These are phyloP conservation scores for Beverwykella pulmonaria DNA, from an alignment of 495 filamentous ascomycete species.

Conservation along the genomic window DNA sequence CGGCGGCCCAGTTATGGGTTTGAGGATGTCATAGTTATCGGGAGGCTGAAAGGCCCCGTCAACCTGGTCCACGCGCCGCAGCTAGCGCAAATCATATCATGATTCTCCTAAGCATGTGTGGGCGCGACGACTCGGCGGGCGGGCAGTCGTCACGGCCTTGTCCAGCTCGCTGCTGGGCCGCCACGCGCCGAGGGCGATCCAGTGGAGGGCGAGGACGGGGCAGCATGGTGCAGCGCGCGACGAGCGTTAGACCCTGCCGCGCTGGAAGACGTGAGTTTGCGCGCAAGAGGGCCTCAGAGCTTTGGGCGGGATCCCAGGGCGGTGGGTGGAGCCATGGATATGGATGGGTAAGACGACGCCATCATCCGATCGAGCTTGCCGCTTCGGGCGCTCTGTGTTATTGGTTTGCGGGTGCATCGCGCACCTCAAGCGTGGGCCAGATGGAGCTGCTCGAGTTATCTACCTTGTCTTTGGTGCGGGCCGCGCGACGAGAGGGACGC, in stretches of 20 bases:
- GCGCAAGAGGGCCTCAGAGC: too few species aligned
- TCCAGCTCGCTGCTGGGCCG: conserved; percentile 2
- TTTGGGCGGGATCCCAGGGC: too few species aligned
- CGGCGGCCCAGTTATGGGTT: conserved; percentile 25
- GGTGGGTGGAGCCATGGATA: conserved; percentile 25
- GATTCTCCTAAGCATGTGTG: not conserved
- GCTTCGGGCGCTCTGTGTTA: conserved; percentile 15
- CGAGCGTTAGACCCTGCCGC: not conserved
- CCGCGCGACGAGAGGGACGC: too few species aligned
- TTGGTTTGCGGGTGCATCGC: too few species aligned
- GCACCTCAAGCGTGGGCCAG: too few species aligned
- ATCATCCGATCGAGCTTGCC: conserved; percentile 26
- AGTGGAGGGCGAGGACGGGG: too few species aligned
- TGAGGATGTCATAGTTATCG: conserved; percentile 33
- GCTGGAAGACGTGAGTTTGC: too few species aligned
- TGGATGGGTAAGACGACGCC: conserved; percentile 20
- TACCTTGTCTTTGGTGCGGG: too few species aligned
- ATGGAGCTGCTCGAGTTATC: too few species aligned
- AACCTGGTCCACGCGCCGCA: conserved; percentile 30
- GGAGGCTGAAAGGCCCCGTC: conserved; percentile 29
- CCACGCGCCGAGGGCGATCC: not conserved
- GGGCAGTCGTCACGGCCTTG: not conserved
- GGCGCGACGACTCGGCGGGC: not conserved
- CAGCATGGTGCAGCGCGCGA: not conserved
- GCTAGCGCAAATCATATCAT: conserved; percentile 36